A percentile compares a stretch with the other conserved stretches of the same genome.
These are phyloP conservation scores for Mortierella sp. DNA, from an alignment of 371 early-diverging fungal genomes.

Conservation along the genomic window DNA sequence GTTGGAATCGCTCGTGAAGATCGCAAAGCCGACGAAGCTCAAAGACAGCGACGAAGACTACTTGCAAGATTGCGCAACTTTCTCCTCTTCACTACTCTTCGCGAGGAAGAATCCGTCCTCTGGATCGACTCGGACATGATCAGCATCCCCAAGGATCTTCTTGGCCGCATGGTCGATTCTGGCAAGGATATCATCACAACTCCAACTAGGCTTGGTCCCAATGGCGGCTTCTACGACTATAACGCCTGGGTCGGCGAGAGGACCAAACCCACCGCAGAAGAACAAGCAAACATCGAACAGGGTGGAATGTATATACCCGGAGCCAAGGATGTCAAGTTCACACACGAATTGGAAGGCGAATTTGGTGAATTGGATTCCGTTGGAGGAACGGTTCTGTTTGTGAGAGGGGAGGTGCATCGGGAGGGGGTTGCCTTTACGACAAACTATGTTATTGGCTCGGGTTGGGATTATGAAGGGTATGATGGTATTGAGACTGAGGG, in stretches of 20 bases:
- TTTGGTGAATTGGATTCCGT: conserved; percentile 19
- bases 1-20: neutral
- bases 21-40: conserved; percentile 1
- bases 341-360: conserved; percentile 11
- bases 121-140: conserved; percentile 21
- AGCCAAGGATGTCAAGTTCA: conserved; percentile 14
- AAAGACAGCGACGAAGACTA: conserved; percentile 9
- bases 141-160: conserved; percentile 12
- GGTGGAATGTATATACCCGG: conserved; percentile 3
- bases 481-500: conserved; percentile 28
- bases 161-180: conserved; percentile 15
- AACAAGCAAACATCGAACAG: conserved; percentile 1
- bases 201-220: neutral
- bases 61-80: conserved; percentile 20
- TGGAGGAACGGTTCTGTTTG: conserved; percentile 19
- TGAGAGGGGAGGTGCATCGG: conserved; percentile 20
- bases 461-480: conserved; percentile 26
- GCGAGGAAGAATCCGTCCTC: conserved; percentile 15
- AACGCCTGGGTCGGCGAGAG: conserved; percentile 21
- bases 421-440: conserved; percentile 24
- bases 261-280: conserved; percentile 5
- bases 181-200: conserved; percentile 18
- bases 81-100: conserved; percentile 10
- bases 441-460: conserved; percentile 17
- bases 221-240: neutral